phyloP scores from a whole-genome alignment of 352 stramenopile species.

The Blastocystis hominis region DNA sequence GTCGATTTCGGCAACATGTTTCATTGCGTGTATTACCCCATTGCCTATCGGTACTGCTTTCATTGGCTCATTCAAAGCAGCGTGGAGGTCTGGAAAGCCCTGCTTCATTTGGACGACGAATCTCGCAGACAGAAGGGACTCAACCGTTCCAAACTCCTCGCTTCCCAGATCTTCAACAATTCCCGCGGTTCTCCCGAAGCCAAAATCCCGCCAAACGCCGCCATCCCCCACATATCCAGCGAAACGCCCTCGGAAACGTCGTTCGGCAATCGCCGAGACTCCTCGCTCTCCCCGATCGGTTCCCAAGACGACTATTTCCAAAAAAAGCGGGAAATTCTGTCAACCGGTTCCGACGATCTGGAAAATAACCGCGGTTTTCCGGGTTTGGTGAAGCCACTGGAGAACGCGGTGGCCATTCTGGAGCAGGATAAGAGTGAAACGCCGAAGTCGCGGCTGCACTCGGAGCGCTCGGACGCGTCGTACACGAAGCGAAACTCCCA shows the following conservation, averaged over 20 bases:
- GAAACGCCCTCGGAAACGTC: not conserved
- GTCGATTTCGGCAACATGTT: not conserved
- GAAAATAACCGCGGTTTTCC: too few relatives aligned
- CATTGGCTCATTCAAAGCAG: not conserved
- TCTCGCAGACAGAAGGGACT: not conserved
- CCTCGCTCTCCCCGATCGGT: too few relatives aligned
- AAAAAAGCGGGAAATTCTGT: too few relatives aligned
- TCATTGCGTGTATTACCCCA: conserved; percentile 8
- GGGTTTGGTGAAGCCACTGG: too few relatives aligned
- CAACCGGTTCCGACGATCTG: too few relatives aligned
- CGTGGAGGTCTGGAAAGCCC: conserved; percentile 6
- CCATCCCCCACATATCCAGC: not conserved
- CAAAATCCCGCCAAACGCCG: not conserved
- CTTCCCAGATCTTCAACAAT: not conserved
- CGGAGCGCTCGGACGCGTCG: too few relatives aligned
- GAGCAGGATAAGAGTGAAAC: too few relatives aligned
- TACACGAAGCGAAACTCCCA: too few relatives aligned
- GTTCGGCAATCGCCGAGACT: too few relatives aligned
- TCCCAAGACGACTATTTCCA: too few relatives aligned
- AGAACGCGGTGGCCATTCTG: too few relatives aligned
- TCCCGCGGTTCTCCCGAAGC: not conserved
- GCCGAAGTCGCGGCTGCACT: too few relatives aligned
- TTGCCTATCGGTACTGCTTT: not conserved
- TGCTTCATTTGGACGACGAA: not conserved
- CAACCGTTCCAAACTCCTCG: not conserved